Base-by-base conservation (phyloP, 1,284 basidiomycete species). In the Ganoderma sinense region DNA sequence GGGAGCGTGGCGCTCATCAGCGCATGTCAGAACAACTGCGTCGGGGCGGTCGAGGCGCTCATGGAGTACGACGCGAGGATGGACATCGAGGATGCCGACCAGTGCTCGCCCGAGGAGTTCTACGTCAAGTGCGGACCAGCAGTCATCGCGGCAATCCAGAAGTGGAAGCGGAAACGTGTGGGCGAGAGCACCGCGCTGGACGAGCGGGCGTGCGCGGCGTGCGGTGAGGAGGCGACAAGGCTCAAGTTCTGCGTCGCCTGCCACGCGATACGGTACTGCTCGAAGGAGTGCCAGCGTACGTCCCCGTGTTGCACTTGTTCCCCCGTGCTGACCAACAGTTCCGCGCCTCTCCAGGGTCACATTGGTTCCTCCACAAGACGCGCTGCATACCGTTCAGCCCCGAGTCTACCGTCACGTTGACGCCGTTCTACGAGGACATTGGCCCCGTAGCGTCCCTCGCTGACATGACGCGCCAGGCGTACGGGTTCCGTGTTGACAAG, bases 231-330 rank as follows among this genome's bases (percentile, higher is more conserved):
- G 60, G 75, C 56, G 39, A 76, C 55, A 3, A 72, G 73, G 40
- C 73, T 89, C 67, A 86, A 82, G 77, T 79, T 78, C 65, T 89
- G 88, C 69, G 72, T 75, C 11, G 79, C 80, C 51, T 89, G 88
- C 66, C 80, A 80, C 14, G 75, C 84, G 2, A 80, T 80, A 5
- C 78, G 84, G 40, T 89, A 88, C 70, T 90, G 89, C 69, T 88
- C 86, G 7, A 72, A 78, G 1, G 82, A 81, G 31, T 89, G 89
- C 71, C 89, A 90, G 78, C 77, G 88, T 88, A 71, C 13, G 85
- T 80, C 31, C 62, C 20, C 51, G 41, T 20, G 41, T 41, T 18
- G 18, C n/a, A 20, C 1, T 36, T 40, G n/a, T n/a, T 55, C 14
- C 14, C 53, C 0, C 8, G 10, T 2, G 39, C 59, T 60, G 59